Conservation (phyloP, 306 rosid species). For the Echinosophora koreensis region DNA sequence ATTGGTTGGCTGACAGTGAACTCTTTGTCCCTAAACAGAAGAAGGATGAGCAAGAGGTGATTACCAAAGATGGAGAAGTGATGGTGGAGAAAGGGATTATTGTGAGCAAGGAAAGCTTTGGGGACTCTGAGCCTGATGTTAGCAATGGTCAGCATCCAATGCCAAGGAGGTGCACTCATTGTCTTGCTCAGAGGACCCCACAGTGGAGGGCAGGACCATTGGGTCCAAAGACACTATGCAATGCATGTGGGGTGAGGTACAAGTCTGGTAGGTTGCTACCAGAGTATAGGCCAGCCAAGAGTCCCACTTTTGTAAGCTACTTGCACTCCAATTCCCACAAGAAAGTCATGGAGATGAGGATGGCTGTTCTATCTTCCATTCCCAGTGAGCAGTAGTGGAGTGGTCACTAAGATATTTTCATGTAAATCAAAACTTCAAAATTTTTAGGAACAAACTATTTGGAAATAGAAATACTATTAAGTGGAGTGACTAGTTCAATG, state of each 20-base stretch:
- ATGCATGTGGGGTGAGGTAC: conserved; percentile 84
- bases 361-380: conserved; percentile 48
- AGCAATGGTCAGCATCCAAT: conserved; percentile 45
- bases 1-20: conserved; percentile 74
- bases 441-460: conserved; percentile 44
- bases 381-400: conserved; percentile 35
- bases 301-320: conserved; percentile 73
- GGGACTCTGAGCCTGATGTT: conserved; percentile 15
- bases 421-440: conserved; percentile 50
- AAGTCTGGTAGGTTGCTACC: conserved; percentile 74
- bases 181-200: conserved; percentile 75
- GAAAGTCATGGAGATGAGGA: conserved; percentile 85
- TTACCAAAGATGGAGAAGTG: conserved; percentile 22
- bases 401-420: conserved; percentile 37
- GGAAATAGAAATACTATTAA: background rate
- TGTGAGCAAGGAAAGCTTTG: conserved; percentile 45
- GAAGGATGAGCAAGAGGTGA: conserved; percentile 37
- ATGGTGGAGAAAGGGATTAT: conserved; percentile 23
- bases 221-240: conserved; percentile 78
- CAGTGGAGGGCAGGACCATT: conserved; percentile 85
- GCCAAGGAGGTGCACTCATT: conserved; percentile 72
- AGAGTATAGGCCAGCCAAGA: conserved; percentile 79
- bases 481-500: conserved; percentile 16
- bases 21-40: conserved; percentile 56
- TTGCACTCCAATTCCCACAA: conserved; percentile 82